Base-by-base conservation (phyloP, 805 yeast species). In the Ogataea methylovora region DNA sequence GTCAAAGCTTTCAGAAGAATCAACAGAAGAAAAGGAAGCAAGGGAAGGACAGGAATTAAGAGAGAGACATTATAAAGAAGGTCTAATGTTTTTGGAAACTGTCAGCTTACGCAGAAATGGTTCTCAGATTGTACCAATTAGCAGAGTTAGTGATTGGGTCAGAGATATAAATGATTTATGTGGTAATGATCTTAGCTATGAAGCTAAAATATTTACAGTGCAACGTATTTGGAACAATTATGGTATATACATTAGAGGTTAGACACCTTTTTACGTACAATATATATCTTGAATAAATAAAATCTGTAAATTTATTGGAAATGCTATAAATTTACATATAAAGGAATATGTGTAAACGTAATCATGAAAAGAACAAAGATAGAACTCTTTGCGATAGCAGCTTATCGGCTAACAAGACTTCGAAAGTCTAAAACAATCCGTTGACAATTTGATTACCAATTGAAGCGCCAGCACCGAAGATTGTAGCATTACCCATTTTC, bases 401-500 rank as follows among this genome's bases (percentile, higher is more conserved):
- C n/a, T n/a, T n/a, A n/a, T n/a, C n/a, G n/a, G n/a, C n/a, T n/a
- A n/a, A n/a, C n/a, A n/a, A n/a, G n/a, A n/a, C n/a, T n/a, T n/a
- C n/a, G n/a, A n/a, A n/a, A n/a, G n/a, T n/a, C n/a, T 60, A 77
- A 46, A 81, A 77, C 39, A 84, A 80, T 28, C 84, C 70, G 49
- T 82, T 76, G 27, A 88, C 84, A 33, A 90, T 48, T 49, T 83
- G 86, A 29, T 84, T 71, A 51, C 97, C 97, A 35, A 88, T 67
- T 2, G 95, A 80, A 26, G 97, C 95, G 66, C 97, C 97, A 8
- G 95, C 96, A 59, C 97, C 97, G 45, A 86, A 90, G 32, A 88
- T 75, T 24, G 94, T 88, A n/a, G 97, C 94, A 45, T 86, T 77
- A 39, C 95, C 95, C 39, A 88, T 62, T 58, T 84, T 81, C 42